phyloP scores from a whole-genome alignment of 2,329 filamentous ascomycete species.

The Sordariomycetes sp. region DNA sequence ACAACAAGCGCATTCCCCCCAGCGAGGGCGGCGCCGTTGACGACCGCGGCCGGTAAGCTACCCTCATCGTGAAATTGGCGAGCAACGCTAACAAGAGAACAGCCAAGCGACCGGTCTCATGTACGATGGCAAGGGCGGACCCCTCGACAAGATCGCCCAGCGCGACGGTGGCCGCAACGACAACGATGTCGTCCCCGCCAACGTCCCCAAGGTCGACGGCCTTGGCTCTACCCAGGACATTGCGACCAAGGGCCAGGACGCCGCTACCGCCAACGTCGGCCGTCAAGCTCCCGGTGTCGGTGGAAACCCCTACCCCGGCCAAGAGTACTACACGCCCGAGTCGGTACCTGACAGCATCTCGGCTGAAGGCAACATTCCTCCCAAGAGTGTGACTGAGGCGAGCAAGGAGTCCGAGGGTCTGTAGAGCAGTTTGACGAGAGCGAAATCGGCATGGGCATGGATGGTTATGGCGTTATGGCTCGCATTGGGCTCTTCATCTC shows the following conservation, averaged over 20 bases:
- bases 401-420: conserved; percentile 16
- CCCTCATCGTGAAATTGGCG: neutral
- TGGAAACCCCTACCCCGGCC: conserved; percentile 28
- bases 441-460: neutral
- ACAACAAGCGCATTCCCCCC: conserved; percentile 34
- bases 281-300: conserved; percentile 21
- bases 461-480: neutral
- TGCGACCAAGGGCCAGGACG: conserved; percentile 23
- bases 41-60: conserved; percentile 31
- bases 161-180: conserved; percentile 26
- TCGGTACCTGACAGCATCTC: conserved; percentile 30
- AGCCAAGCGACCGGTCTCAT: conserved; percentile 34
- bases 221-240: conserved; percentile 16
- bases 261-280: conserved; percentile 27
- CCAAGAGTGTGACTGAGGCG: conserved; percentile 28
- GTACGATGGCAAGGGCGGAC: conserved; percentile 33
- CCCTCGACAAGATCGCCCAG: conserved; percentile 26
- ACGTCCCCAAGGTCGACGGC: conserved; percentile 12
- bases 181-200: conserved; percentile 21
- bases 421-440: neutral
- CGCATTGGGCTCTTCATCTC: neutral
- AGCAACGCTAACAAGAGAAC: conserved; percentile 6
- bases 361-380: conserved; percentile 30
- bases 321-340: conserved; percentile 30
- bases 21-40: conserved; percentile 35